phyloP scores from a whole-genome alignment of 257 asterid species.

The Apocynum venetum region DNA sequence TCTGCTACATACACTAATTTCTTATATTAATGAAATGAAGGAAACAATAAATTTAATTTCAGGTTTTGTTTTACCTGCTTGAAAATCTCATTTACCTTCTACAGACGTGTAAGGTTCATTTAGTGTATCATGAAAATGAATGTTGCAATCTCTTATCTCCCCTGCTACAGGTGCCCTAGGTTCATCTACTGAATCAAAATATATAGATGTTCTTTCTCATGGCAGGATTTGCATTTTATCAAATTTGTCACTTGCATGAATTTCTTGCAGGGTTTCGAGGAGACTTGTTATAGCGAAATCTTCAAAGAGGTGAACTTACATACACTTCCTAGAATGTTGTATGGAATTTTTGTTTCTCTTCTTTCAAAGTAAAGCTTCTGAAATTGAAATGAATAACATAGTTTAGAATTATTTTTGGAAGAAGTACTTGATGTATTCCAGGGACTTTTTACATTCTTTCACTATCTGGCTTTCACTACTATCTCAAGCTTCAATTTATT shows the following conservation, averaged over 20 bases:
- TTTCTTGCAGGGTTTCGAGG: conserved; percentile 59
- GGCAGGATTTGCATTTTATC: not conserved
- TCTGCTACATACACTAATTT: not conserved
- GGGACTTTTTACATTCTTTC: not conserved
- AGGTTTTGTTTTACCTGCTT: not conserved
- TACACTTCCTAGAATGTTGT: not conserved
- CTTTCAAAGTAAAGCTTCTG: not conserved
- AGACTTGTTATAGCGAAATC: conserved; percentile 61
- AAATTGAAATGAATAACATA: not conserved
- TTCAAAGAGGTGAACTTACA: conserved; percentile 67
- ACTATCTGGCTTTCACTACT: not conserved
- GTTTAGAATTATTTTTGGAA: not conserved
- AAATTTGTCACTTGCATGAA: conserved; percentile 11
- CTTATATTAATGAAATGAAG: conserved; percentile 5
- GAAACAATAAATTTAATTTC: not conserved
- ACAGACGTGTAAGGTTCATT: not conserved
- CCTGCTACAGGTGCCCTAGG: not conserved
- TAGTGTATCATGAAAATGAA: not conserved
- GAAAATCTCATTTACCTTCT: not conserved
- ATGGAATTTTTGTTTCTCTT: not conserved
- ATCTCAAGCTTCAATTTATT: not conserved
- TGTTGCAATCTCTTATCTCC: not conserved
- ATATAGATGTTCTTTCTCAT: not conserved
- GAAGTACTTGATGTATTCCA: not conserved
- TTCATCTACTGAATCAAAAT: not conserved